These are phyloP conservation scores for Taphrina flavorubra DNA, from an alignment of 1,139 yeast genomes.

Conservation along the genomic window DNA sequence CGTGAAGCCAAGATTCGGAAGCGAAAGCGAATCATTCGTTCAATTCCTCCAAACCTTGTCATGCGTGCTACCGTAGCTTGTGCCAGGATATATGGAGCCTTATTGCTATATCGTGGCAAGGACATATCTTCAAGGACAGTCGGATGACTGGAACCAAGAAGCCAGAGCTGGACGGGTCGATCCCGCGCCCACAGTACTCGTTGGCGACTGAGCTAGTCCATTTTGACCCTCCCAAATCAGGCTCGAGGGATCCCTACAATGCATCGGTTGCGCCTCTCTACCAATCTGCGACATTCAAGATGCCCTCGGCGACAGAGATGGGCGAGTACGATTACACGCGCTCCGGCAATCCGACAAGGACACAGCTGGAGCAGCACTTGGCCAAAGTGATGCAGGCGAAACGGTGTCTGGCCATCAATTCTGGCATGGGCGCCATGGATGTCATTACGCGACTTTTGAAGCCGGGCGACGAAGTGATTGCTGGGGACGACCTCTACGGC, in stretches of 20 bases:
- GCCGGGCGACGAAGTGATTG: constrained; percentile 57
- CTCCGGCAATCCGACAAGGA: constrained; percentile 87
- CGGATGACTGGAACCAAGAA: constrained; percentile 15
- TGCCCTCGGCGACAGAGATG: constrained; percentile 72
- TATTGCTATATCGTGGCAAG: too few relatives aligned
- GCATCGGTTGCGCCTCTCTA: constrained; percentile 88
- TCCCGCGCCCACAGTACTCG: constrained; percentile 3
- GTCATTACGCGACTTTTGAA: constrained; percentile 68
- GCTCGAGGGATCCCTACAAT: constrained; percentile 65
- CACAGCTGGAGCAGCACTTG: constrained; percentile 76
- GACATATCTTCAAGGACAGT: too few relatives aligned
- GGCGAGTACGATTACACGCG: constrained; percentile 79
- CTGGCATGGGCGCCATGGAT: constrained; percentile 89
- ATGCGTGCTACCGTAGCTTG: too few relatives aligned
- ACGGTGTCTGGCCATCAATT: constrained; percentile 77
- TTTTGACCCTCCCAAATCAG: constrained; percentile 56
- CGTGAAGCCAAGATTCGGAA: too few relatives aligned
- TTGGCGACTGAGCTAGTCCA: constrained; percentile 71
- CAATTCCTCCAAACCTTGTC: too few relatives aligned
- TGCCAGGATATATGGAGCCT: too few relatives aligned
- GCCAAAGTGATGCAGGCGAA: constrained; percentile 81
- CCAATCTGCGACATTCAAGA: constrained; percentile 92
- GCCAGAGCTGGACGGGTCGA: constrained; percentile 9
- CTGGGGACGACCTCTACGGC: constrained; percentile 89
- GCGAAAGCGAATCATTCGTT: too few relatives aligned